These are phyloP conservation scores for Paspalum vaginatum DNA, from an alignment of 176 grass and related monocot genomes.

Conservation along the genomic window DNA sequence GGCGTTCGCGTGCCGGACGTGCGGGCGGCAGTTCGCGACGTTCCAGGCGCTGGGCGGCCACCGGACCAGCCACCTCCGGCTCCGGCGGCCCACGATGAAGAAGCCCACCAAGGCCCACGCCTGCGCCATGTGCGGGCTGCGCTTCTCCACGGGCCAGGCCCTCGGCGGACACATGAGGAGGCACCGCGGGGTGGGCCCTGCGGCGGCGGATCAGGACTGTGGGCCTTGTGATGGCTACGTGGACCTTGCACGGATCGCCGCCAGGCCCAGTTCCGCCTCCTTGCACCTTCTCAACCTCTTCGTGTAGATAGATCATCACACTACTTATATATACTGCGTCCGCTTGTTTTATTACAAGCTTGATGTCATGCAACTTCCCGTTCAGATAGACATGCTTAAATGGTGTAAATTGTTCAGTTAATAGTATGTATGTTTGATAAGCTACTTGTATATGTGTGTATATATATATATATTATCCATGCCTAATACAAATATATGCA, in stretches of 20 bases:
- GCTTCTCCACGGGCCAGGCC: not conserved
- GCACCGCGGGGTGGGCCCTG: not conserved
- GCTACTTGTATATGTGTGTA: too few relatives aligned
- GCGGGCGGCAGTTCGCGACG: slow-evolving; percentile 51
- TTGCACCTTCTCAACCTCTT: not conserved
- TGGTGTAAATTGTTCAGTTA: too few relatives aligned
- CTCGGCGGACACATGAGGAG: not conserved
- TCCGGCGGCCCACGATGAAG: not conserved
- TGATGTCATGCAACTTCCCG: too few relatives aligned
- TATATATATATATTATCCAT: too few relatives aligned
- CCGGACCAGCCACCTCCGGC: slow-evolving; percentile 59
- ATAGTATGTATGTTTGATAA: too few relatives aligned
- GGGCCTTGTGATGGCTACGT: too few relatives aligned
- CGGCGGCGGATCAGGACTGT: too few relatives aligned
- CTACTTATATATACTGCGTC: too few relatives aligned
- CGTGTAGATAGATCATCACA: not conserved
- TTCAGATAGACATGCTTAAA: too few relatives aligned
- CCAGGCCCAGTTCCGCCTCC: not conserved
- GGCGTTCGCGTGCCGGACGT: slow-evolving; percentile 53
- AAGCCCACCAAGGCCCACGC: not conserved
- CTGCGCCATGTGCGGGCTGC: not conserved
- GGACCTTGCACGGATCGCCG: not conserved
- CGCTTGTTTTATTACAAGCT: too few relatives aligned
- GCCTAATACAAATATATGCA: too few relatives aligned
- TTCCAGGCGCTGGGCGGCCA: slow-evolving; percentile 85